phyloP scores from a whole-genome alignment of 805 yeast species.

The Maudiozyma turicensis region DNA sequence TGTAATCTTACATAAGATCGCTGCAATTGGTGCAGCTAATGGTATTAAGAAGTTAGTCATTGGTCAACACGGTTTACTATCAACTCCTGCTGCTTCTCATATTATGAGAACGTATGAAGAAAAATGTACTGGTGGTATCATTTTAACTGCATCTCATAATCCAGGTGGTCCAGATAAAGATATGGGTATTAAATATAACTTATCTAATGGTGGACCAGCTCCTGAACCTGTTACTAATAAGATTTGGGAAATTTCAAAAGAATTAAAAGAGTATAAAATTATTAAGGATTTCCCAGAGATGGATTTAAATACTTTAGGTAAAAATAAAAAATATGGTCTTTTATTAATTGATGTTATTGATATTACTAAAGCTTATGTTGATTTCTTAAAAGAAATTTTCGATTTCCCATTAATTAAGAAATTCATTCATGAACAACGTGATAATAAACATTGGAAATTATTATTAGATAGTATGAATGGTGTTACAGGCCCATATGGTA shows the following conservation, averaged over 20 bases:
- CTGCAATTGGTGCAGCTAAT: slow-evolving; percentile 81
- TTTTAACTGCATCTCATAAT: slow-evolving; percentile 93
- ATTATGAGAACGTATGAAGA: slow-evolving; percentile 59
- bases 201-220: slow-evolving; percentile 96
- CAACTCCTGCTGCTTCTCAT: slow-evolving; percentile 98
- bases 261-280: slow-evolving; percentile 51
- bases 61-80: slow-evolving; percentile 81
- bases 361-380: slow-evolving; percentile 67
- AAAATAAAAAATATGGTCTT: slow-evolving; percentile 39
- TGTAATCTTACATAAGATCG: slow-evolving; percentile 70
- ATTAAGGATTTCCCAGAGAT: slow-evolving; percentile 49
- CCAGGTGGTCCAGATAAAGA: slow-evolving; percentile 95
- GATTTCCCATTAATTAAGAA: slow-evolving; percentile 74
- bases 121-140: slow-evolving; percentile 85
- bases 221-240: slow-evolving; percentile 90
- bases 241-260: slow-evolving; percentile 63
- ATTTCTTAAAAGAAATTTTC: slow-evolving; percentile 73
- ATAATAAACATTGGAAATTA: slow-evolving; percentile 52
- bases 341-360: slow-evolving; percentile 75
- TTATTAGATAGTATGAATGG: slow-evolving; percentile 90
- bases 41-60: slow-evolving; percentile 78
- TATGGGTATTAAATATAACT: slow-evolving; percentile 91
- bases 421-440: slow-evolving; percentile 44
- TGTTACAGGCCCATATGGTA: slow-evolving; percentile 95
- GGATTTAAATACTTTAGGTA: slow-evolving; percentile 54